Base-by-base conservation (phyloP, 768 basidiomycete genomes). In the Naganishia randhawae region DNA sequence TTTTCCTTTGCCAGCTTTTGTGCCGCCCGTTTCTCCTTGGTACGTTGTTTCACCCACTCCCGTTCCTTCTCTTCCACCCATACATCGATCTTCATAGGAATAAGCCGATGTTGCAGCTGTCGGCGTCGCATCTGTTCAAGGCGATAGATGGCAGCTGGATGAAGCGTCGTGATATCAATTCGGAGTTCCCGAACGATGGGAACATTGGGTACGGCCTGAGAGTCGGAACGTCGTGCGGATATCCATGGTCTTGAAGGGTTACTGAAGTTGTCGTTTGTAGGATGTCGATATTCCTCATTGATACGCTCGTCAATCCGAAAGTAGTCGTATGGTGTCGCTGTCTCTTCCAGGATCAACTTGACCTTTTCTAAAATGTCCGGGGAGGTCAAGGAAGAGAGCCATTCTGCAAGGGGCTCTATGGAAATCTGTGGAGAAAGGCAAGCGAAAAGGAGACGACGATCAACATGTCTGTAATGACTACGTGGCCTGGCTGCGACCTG, bases 61-160 rank as follows among this genome's bases (percentile, higher is more conserved):
- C 48, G 22, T n/a, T 65, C 25, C 14, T 45, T 48, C 10, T 65
- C 64, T 25, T 66, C 63, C 2, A 69, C 57, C n/a, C 37, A 61
- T 19, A 41, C 37, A 39, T 61, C 57, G 37, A 61, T 61, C 25
- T 25, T 35, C 57, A 61, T 41, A 3, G 57, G 57, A 3, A 61
- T 14, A 22, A 51, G 32, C 1, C 64, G 54, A 17, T 37, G 32
- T 32, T 42, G 27, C 8, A 66, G 50, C n/a, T 55, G 41, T 31
- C 52, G 35, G 8, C 69, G 65, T n/a, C 69, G 69, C 31, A 62
- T 63, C 16, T 48, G 54, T 51, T 70, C 69, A 37, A 70, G 65
- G 13, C 52, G 32, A 29, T 70, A 70, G 3, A 70, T 61, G 19
- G 63, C 63, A 10, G 69, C 57, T 14, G 65, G 65, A 41, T 70